These are phyloP conservation scores for Tulasnella sp. DNA, from an alignment of 768 basidiomycete species.

Conservation along the genomic window DNA sequence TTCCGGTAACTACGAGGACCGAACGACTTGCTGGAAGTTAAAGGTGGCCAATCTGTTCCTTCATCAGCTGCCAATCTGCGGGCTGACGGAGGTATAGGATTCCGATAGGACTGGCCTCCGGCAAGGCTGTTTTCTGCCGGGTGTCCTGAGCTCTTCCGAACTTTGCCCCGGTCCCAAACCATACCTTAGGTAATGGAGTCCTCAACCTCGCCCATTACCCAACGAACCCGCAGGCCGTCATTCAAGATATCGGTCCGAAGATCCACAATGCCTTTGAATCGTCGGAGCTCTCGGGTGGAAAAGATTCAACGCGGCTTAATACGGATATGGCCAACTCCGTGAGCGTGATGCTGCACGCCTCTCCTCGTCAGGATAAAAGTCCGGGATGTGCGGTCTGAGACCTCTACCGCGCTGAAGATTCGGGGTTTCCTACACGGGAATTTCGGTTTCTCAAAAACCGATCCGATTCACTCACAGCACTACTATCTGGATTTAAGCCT, in stretches of 20 bases:
- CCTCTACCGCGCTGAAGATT: constrained; percentile 82
- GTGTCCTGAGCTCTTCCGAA: constrained; percentile 84
- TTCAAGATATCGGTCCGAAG: constrained; percentile 86
- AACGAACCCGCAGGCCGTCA: constrained; percentile 58
- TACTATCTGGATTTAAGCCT: constrained; percentile 76
- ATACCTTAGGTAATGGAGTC: constrained; percentile 87
- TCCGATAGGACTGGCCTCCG: constrained; percentile 84
- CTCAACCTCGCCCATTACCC: constrained; percentile 92
- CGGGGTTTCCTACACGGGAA: constrained; percentile 71
- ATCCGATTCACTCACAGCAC: constrained; percentile 90
- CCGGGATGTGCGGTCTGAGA: constrained; percentile 90
- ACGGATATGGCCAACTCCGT: constrained; percentile 95
- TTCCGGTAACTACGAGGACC: constrained; percentile 69
- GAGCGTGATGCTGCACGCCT: constrained; percentile 85
- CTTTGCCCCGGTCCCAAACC: constrained; percentile 86
- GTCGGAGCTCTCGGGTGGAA: constrained; percentile 63
- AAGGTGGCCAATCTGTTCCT: constrained; percentile 55
- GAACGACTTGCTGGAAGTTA: constrained; percentile 69
- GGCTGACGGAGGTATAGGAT: not conserved
- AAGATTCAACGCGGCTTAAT: constrained; percentile 85
- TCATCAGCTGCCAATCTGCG: not conserved
- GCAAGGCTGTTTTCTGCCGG: constrained; percentile 79
- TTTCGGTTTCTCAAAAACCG: constrained; percentile 50
- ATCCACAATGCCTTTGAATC: constrained; percentile 91
- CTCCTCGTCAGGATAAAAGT: constrained; percentile 55